Percentiles rank a stretch among this genome's conserved stretches.
phyloP scores from a whole-genome alignment of 2,329 filamentous ascomycete genomes.

The Botrytis tulipae region DNA sequence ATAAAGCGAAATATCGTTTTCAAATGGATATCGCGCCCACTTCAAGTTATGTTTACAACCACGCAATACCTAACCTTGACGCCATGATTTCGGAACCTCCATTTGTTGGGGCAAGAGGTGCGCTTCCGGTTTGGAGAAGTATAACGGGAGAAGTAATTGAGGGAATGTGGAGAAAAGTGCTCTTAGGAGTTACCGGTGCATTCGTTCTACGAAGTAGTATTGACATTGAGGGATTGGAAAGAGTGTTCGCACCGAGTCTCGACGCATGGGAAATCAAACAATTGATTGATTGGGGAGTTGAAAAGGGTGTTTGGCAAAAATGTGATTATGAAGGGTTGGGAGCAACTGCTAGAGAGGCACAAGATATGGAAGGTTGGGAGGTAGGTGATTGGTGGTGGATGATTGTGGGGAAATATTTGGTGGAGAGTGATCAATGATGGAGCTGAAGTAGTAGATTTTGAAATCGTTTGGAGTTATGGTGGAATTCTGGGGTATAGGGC shows the following conservation, averaged over 20 bases:
- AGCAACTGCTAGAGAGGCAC: not conserved
- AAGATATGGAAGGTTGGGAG: conserved; percentile 44
- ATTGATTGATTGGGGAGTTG: conserved; percentile 57
- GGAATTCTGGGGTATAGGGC: not conserved
- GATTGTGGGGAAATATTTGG: conserved; percentile 43
- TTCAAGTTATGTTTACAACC: conserved; percentile 54
- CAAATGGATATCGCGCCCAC: conserved; percentile 60
- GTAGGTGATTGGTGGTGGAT: conserved; percentile 68
- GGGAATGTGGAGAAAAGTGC: conserved; percentile 62
- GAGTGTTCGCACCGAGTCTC: conserved; percentile 55
- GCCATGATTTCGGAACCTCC: conserved; percentile 39
- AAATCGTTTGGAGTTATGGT: not conserved
- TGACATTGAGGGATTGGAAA: conserved; percentile 51
- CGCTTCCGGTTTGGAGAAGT: conserved; percentile 70
- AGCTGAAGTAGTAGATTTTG: not conserved
- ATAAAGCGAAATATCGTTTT: conserved; percentile 65
- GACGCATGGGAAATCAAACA: conserved; percentile 62
- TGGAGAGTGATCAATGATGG: not conserved
- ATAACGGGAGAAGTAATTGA: conserved; percentile 60
- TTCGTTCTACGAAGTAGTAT: conserved; percentile 62
- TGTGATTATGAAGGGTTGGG: conserved; percentile 14
- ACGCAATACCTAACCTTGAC: conserved; percentile 47
- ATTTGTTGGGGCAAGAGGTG: conserved; percentile 45
- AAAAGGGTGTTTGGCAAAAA: conserved; percentile 41
- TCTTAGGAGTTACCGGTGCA: conserved; percentile 61